Percentiles rank a stretch among this genome's conserved stretches.
Conservation (phyloP, 805 yeast species). For the Candida mattraensis region DNA sequence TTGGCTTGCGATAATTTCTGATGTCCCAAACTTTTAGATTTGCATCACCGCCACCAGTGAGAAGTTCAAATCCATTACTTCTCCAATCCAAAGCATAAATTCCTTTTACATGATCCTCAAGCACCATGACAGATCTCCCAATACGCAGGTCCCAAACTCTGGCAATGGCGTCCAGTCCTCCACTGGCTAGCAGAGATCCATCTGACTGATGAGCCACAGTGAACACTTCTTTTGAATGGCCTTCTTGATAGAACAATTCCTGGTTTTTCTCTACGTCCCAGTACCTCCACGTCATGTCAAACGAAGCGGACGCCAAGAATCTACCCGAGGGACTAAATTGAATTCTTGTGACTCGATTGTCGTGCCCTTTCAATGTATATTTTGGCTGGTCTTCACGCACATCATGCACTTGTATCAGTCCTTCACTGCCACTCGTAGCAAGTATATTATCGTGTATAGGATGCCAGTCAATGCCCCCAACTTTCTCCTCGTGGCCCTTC, state of each 20-base stretch:
- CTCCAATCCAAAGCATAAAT: slow-evolving; percentile 75
- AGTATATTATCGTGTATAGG: slow-evolving; percentile 17
- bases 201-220: slow-evolving; percentile 65
- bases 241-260: slow-evolving; percentile 73
- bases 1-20: slow-evolving; percentile 43
- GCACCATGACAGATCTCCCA: slow-evolving; percentile 59
- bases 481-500: slow-evolving; percentile 61
- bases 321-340: slow-evolving; percentile 65
- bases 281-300: slow-evolving; percentile 82
- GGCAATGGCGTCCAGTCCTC: slow-evolving; percentile 73
- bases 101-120: slow-evolving; percentile 70
- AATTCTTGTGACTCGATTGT: slow-evolving; percentile 56
- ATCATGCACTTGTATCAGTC: slow-evolving; percentile 29
- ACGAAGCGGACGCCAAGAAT: slow-evolving; percentile 68
- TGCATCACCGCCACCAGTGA: slow-evolving; percentile 85
- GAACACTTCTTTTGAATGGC: slow-evolving; percentile 76
- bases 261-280: slow-evolving; percentile 65
- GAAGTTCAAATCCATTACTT: slow-evolving; percentile 69
- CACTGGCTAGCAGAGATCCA: slow-evolving; percentile 74
- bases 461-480: slow-evolving; percentile 70
- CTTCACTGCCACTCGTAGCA: slow-evolving; percentile 50
- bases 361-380: slow-evolving; percentile 41
- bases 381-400: slow-evolving; percentile 6
- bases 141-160: slow-evolving; percentile 85
- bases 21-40: slow-evolving; percentile 84